phyloP scores from a whole-genome alignment of 352 stramenopile species.

The Blastocystis sp. region DNA sequence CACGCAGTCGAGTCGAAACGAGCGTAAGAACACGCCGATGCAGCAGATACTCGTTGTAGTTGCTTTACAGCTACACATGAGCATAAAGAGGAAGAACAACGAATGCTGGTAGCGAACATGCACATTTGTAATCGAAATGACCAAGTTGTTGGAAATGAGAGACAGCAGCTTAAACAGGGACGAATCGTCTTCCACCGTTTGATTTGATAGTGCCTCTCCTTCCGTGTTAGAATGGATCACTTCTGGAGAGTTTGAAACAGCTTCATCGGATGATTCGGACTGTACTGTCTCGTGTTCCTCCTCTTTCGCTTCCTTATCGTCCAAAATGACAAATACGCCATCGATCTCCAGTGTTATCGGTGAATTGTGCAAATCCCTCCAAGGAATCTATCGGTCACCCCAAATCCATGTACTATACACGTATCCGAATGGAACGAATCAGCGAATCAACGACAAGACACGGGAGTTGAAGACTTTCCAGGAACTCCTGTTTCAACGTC shows the following conservation, averaged over 20 bases:
- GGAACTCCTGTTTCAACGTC: constrained; percentile 3
- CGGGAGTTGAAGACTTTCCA: neutral
- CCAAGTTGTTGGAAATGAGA: constrained; percentile 40
- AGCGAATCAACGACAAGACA: neutral
- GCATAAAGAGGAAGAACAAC: neutral
- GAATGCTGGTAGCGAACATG: constrained; percentile 33
- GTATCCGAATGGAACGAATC: constrained; percentile 6
- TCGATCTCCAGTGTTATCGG: constrained; percentile 8
- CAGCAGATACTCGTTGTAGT: neutral
- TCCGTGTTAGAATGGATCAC: no score
- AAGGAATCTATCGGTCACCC: constrained; percentile 35
- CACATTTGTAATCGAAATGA: neutral
- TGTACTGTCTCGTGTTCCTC: no score
- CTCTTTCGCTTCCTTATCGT: neutral
- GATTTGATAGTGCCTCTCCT: neutral
- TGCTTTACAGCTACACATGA: neutral
- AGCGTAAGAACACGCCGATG: neutral
- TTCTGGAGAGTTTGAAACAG: no score
- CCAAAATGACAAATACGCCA: neutral
- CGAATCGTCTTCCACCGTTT: constrained; percentile 11
- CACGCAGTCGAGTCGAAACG: neutral
- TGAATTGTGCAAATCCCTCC: constrained; percentile 30
- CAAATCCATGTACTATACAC: neutral
- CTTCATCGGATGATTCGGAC: no score
- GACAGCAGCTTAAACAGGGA: constrained; percentile 31